Percentiles rank a stretch among this genome's conserved stretches.
phyloP scores from a whole-genome alignment of 495 filamentous ascomycete genomes.

The Aspergillus cavernicola region DNA sequence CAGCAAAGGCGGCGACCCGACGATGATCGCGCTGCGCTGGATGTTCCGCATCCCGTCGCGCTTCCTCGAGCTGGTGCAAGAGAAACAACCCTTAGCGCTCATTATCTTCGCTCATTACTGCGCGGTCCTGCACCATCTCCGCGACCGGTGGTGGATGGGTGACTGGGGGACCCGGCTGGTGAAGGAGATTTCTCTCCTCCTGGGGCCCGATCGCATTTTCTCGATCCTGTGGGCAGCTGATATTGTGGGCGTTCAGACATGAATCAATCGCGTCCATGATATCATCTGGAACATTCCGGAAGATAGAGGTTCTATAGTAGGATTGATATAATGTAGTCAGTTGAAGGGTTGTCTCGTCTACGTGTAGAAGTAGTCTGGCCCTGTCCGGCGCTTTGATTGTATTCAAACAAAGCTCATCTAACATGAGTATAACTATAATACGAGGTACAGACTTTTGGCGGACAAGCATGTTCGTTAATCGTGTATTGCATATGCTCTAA shows the following conservation, averaged over 20 bases:
- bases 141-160: constrained; percentile 6
- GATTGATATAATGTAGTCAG: too few relatives aligned
- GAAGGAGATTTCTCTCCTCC: constrained; percentile 4
- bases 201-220: not conserved
- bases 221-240: constrained; percentile 1
- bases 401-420: too few relatives aligned
- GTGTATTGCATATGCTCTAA: too few relatives aligned
- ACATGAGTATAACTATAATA: too few relatives aligned
- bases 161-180: not conserved
- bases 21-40: constrained; percentile 3
- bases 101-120: constrained; percentile 5
- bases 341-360: too few relatives aligned
- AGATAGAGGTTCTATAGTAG: too few relatives aligned
- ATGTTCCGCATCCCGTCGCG: constrained; percentile 4
- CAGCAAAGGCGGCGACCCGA: constrained; percentile 3
- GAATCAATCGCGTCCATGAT: not conserved
- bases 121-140: constrained; percentile 2
- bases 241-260: constrained; percentile 2
- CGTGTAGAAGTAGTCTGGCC: too few relatives aligned
- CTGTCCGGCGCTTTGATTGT: too few relatives aligned
- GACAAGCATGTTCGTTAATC: too few relatives aligned
- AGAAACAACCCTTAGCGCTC: not conserved
- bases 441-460: too few relatives aligned
- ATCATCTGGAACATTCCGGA: too few relatives aligned
- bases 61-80: not conserved